Conservation (phyloP, 768 basidiomycete species). For the Cyclocybe aegerita region DNA sequence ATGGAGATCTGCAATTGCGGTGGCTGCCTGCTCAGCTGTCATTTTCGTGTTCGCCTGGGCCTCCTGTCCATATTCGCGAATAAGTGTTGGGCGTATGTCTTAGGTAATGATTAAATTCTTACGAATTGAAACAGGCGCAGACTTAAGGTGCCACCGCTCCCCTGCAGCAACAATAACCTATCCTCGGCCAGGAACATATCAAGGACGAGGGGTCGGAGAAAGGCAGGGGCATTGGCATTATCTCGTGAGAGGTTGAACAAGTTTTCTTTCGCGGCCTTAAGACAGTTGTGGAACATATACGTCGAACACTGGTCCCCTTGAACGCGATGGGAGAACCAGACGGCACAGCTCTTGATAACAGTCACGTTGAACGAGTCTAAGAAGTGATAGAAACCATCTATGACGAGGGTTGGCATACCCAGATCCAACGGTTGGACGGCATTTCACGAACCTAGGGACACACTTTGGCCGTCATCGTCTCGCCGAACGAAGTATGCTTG, state of each 20-base stretch:
- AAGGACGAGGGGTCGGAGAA: constrained; percentile 1
- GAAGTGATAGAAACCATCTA: constrained; percentile 3
- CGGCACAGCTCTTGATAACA: neutral
- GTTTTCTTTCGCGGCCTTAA: neutral
- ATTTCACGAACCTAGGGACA: neutral
- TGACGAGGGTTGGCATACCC: too few species aligned
- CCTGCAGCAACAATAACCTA: neutral
- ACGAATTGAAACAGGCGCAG: neutral
- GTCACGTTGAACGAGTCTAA: neutral
- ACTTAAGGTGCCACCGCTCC: neutral
- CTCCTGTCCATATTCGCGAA: too few species aligned
- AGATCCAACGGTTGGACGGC: neutral
- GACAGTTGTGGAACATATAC: neutral
- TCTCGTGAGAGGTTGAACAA: neutral
- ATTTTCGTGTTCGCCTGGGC: too few species aligned
- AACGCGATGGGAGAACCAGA: constrained; percentile 5
- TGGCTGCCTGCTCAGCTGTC: too few species aligned
- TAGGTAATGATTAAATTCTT: neutral
- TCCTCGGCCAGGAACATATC: constrained; percentile 1
- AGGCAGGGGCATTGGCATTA: neutral
- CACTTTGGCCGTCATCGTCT: too few species aligned
- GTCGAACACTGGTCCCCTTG: neutral
- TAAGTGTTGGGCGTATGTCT: too few species aligned
- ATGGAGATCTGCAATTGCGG: too few species aligned
- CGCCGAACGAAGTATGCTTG: too few species aligned